A percentile compares a stretch with the other conserved stretches of the same genome.
These are phyloP conservation scores for Croton setiger DNA, from an alignment of 441 rosid species.

Conservation along the genomic window DNA sequence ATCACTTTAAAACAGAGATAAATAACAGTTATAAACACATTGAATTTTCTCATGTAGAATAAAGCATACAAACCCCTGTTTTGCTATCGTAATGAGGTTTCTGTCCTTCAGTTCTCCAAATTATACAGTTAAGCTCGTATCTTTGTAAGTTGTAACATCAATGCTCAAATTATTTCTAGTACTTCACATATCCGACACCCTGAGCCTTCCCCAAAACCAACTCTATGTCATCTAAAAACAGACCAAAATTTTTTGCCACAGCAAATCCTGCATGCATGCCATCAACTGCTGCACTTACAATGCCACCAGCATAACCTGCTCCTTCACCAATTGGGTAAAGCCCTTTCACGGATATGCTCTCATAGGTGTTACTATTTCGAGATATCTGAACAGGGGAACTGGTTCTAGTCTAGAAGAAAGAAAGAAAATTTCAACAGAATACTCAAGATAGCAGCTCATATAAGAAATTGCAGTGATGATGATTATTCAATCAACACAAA, in stretches of 20 bases:
- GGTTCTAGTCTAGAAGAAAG: slow-evolving; percentile 68
- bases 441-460: slow-evolving; percentile 3
- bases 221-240: slow-evolving; percentile 53
- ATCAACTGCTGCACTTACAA: slow-evolving; percentile 95
- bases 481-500: not conserved
- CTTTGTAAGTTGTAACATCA: not conserved
- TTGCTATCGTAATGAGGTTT: not conserved
- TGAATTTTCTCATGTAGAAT: not conserved
- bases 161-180: slow-evolving; percentile 25
- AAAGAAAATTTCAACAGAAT: slow-evolving; percentile 4
- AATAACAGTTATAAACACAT: too few species aligned
- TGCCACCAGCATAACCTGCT: slow-evolving; percentile 98
- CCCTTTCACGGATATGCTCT: slow-evolving; percentile 68
- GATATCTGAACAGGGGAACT: slow-evolving; percentile 85
- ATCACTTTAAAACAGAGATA: not conserved
- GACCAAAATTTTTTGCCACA: slow-evolving; percentile 61
- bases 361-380: slow-evolving; percentile 60
- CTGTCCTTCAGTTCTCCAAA: not conserved
- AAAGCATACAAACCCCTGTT: not conserved
- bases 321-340: slow-evolving; percentile 97
- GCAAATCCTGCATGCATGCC: slow-evolving; percentile 86
- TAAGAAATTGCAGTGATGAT: not conserved
- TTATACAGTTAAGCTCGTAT: not conserved
- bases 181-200: slow-evolving; percentile 50
- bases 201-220: slow-evolving; percentile 64